Evolutionary conservation across 2,329 filamentous ascomycete species (phyloP).

Genomic region (Cytospora piceae): DNA sequence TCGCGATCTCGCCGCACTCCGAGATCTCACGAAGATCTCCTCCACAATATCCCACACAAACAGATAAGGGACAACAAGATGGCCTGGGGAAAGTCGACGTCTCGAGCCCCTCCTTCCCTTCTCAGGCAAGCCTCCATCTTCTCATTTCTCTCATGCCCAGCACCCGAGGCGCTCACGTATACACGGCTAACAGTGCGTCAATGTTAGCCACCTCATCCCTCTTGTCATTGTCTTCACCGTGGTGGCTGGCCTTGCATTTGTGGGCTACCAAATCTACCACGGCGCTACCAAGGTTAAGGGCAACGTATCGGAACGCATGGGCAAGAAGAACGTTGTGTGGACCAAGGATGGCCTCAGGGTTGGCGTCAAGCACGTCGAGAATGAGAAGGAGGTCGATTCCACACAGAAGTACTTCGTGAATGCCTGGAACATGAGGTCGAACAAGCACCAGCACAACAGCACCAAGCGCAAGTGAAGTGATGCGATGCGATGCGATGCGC

Average conservation of each 20-base stretch:
- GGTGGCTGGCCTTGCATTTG: slow-evolving; percentile 61
- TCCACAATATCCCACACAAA: not conserved
- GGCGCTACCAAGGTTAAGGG: slow-evolving; percentile 68
- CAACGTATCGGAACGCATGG: slow-evolving; percentile 70
- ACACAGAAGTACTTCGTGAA: slow-evolving; percentile 72
- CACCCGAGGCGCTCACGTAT: not conserved
- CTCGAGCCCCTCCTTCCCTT: slow-evolving; percentile 17
- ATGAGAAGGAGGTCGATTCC: slow-evolving; percentile 73
- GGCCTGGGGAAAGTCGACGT: slow-evolving; percentile 28
- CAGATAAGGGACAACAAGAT: slow-evolving; percentile 13
- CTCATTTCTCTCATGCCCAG: not conserved
- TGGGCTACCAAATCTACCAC: slow-evolving; percentile 75
- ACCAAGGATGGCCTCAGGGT: slow-evolving; percentile 76
- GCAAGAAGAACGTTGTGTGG: slow-evolving; percentile 75
- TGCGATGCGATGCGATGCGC: not conserved
- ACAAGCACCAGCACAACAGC: slow-evolving; percentile 33
- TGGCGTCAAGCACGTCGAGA: slow-evolving; percentile 68
- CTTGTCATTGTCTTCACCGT: slow-evolving; percentile 66
- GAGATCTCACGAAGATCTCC: slow-evolving; percentile 14
- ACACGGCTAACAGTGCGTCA: slow-evolving; percentile 2
- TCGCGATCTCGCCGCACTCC: not conserved
- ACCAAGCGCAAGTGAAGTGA: slow-evolving; percentile 39
- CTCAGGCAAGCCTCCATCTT: slow-evolving; percentile 22
- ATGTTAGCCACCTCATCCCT: slow-evolving; percentile 62
- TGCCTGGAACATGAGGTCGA: slow-evolving; percentile 62